Percentiles rank a stretch among this genome's conserved stretches.
phyloP scores from a whole-genome alignment of 805 yeast genomes.

The Kodamaea kaohsiungensis region DNA sequence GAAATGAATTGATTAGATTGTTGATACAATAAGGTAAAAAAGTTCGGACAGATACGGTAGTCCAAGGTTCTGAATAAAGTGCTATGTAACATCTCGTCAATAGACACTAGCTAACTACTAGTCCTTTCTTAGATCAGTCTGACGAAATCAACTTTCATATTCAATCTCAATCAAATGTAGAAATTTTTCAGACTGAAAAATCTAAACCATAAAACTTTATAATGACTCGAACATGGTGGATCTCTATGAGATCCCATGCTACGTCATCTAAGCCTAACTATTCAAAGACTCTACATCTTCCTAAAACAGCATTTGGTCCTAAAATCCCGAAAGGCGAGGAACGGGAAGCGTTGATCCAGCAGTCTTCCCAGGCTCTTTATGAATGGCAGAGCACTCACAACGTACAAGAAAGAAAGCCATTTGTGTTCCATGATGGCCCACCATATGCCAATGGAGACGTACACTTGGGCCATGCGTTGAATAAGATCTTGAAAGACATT shows the following conservation, averaged over 20 bases:
- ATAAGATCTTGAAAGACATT: conserved; percentile 86
- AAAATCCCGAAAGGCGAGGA: conserved; percentile 52
- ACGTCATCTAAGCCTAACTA: conserved; percentile 23
- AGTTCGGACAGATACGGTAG: no score
- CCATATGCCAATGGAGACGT: conserved; percentile 97
- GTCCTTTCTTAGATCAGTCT: no score
- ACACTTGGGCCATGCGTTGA: conserved; percentile 90
- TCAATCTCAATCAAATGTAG: no score
- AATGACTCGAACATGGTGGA: conserved; percentile 4
- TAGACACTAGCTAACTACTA: no score
- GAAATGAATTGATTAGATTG: no score
- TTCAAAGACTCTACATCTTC: conserved; percentile 60
- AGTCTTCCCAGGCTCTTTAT: conserved; percentile 62
- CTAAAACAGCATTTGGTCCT: conserved; percentile 57
- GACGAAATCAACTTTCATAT: no score
- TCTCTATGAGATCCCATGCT: conserved; percentile 7
- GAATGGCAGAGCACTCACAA: conserved; percentile 50
- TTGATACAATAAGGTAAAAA: no score
- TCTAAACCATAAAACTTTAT: background rate
- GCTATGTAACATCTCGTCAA: no score
- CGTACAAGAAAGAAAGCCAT: conserved; percentile 25
- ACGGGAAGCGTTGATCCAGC: conserved; percentile 43
- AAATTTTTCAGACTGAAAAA: background rate
- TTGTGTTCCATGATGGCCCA: conserved; percentile 92
- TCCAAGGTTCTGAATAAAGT: no score